A percentile compares a stretch with the other conserved stretches of the same genome.
Evolutionary conservation across 768 basidiomycete species (phyloP).

Genomic region (Hydnum rufescens): DNA sequence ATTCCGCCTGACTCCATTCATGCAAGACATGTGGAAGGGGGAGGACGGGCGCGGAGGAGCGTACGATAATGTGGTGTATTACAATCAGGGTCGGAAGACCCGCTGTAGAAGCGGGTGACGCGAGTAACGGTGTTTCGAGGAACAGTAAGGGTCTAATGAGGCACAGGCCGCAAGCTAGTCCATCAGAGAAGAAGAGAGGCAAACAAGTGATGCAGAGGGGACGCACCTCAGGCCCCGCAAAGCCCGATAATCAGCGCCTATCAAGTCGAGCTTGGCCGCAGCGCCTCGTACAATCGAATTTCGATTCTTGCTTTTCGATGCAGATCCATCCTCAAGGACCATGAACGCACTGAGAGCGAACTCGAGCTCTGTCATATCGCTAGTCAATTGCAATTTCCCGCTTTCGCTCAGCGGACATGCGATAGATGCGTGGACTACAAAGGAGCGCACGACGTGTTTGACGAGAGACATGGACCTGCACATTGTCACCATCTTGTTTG

Average conservation of each 20-base stretch:
- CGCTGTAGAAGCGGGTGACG: slow-evolving; percentile 41
- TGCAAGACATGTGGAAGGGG: slow-evolving; percentile 69
- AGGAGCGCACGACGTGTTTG: slow-evolving; percentile 62
- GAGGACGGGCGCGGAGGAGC: slow-evolving; percentile 45
- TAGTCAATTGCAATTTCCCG: slow-evolving; percentile 85
- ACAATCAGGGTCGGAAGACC: slow-evolving; percentile 78
- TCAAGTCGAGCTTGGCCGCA: slow-evolving; percentile 43
- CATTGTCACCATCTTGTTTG: background rate
- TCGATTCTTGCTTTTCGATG: slow-evolving; percentile 25
- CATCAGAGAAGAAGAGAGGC: background rate
- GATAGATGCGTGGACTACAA: slow-evolving; percentile 87
- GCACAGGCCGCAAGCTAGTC: background rate
- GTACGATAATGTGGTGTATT: slow-evolving; percentile 79
- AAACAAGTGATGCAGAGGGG: background rate
- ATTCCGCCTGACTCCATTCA: slow-evolving; percentile 90
- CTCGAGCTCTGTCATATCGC: slow-evolving; percentile 93
- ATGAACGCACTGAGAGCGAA: slow-evolving; percentile 74
- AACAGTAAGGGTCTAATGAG: slow-evolving; percentile 65
- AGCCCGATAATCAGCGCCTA: slow-evolving; percentile 75
- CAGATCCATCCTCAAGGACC: slow-evolving; percentile 27
- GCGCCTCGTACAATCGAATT: slow-evolving; percentile 29
- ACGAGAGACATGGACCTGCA: slow-evolving; percentile 45
- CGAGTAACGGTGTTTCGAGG: slow-evolving; percentile 55
- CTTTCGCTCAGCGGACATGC: slow-evolving; percentile 78
- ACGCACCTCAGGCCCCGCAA: slow-evolving; percentile 71